These are phyloP conservation scores for Botryosphaeria dothidea DNA, from an alignment of 2,329 filamentous ascomycete genomes.

Conservation along the genomic window DNA sequence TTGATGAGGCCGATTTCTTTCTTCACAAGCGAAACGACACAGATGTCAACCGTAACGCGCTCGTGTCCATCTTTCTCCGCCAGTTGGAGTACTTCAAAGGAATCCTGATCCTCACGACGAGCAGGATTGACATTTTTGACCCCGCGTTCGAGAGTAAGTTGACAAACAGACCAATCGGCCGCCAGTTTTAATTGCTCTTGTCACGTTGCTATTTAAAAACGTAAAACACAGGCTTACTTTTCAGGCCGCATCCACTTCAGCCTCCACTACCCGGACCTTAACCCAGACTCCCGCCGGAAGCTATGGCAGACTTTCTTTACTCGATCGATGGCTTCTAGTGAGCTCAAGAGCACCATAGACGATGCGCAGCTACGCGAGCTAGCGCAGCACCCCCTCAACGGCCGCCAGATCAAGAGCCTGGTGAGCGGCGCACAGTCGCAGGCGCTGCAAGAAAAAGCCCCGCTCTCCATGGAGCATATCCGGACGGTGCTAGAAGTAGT, in stretches of 20 bases:
- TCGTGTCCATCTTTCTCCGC: constrained; percentile 37
- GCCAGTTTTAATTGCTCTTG: too few species aligned
- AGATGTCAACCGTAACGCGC: constrained; percentile 37
- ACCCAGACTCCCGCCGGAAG: neutral
- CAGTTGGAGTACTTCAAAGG: constrained; percentile 42
- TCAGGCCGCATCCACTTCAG: constrained; percentile 21
- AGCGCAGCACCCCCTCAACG: neutral
- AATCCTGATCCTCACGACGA: constrained; percentile 21
- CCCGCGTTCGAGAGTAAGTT: constrained; percentile 16
- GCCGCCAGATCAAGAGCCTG: neutral
- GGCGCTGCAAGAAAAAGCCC: neutral
- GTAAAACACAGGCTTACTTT: neutral
- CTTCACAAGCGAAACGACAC: constrained; percentile 51
- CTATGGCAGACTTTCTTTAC: constrained; percentile 21
- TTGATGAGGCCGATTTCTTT: constrained; percentile 56
- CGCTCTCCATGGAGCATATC: neutral
- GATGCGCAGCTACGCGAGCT: constrained; percentile 7
- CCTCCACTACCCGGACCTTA: constrained; percentile 21
- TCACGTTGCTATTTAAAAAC: neutral
- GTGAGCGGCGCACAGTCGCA: neutral
- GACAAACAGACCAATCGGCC: too few species aligned
- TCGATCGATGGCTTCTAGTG: neutral
- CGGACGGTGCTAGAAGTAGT: neutral
- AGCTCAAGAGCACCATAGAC: neutral
- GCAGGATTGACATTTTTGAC: constrained; percentile 20